phyloP scores from a whole-genome alignment of 2,329 filamentous ascomycete genomes.

The Trichoderma sp. region DNA sequence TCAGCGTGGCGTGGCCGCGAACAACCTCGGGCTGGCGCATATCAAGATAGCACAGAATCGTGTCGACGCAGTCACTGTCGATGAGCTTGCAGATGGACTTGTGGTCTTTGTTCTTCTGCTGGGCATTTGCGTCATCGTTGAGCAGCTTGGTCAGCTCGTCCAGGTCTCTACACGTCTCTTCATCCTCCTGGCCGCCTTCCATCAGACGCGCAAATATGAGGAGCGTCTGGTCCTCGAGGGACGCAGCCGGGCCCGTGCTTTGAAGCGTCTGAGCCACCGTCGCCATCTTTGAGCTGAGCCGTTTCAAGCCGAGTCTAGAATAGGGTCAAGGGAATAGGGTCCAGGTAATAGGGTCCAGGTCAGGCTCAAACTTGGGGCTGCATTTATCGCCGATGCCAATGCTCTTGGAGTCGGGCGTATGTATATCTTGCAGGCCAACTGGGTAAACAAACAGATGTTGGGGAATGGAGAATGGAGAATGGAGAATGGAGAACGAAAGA shows the following conservation, averaged over 20 bases:
- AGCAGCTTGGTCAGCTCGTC: conserved; percentile 58
- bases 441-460: not conserved
- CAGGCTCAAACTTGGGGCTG: not conserved
- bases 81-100: conserved; percentile 59
- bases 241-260: conserved; percentile 31
- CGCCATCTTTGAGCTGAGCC: conserved; percentile 23
- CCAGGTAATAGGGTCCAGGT: not conserved
- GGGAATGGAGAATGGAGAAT: not conserved
- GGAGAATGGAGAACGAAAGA: not conserved
- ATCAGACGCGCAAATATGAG: conserved; percentile 84
- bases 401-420: not conserved
- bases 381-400: not conserved
- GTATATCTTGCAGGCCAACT: not conserved
- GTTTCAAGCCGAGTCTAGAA: not conserved
- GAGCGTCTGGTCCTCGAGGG: conserved; percentile 62
- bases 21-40: conserved; percentile 72
- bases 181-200: conserved; percentile 82
- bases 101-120: conserved; percentile 41
- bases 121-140: conserved; percentile 50
- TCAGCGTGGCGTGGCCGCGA: conserved; percentile 76
- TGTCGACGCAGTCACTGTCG: conserved; percentile 75
- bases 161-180: conserved; percentile 61
- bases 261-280: conserved; percentile 33
- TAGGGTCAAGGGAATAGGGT: not conserved
- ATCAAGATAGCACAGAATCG: conserved; percentile 81